Conservation (phyloP, 345 rosid genomes). For the Sonneratia alba region DNA sequence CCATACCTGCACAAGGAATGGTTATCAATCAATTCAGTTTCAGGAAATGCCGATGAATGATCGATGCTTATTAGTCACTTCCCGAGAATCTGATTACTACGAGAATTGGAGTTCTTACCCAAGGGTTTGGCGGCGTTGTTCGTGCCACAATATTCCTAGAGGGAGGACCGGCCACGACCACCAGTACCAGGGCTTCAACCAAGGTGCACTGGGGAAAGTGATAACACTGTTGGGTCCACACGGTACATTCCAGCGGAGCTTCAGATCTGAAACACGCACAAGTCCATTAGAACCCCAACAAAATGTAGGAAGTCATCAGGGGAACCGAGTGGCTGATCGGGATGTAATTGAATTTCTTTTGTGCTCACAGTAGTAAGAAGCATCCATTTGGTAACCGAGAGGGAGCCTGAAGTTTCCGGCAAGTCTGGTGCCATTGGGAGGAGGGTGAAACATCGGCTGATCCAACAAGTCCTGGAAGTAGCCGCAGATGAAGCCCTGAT, state of each 20-base stretch:
- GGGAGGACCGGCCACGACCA: constrained; percentile 99
- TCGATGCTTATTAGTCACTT: neutral
- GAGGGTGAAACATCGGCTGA: constrained; percentile 65
- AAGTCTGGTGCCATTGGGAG: constrained; percentile 40
- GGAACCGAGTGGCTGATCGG: neutral
- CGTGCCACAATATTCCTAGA: constrained; percentile 75
- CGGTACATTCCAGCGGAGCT: constrained; percentile 79
- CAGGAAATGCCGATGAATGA: too few relatives aligned
- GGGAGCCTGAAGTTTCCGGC: constrained; percentile 80
- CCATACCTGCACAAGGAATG: constrained; percentile 36
- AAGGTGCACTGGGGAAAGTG: constrained; percentile 88
- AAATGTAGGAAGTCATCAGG: neutral
- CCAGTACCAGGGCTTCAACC: constrained; percentile 99
- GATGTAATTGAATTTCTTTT: neutral
- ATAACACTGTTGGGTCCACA: constrained; percentile 93
- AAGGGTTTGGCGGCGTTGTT: constrained; percentile 56
- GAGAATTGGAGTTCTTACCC: constrained; percentile 32
- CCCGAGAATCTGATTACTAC: neutral
- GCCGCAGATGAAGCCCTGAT: constrained; percentile 87
- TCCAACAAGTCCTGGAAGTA: constrained; percentile 81
- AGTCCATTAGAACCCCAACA: neutral
- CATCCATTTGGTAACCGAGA: constrained; percentile 97
- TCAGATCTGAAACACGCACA: constrained; percentile 45
- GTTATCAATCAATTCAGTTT: neutral
- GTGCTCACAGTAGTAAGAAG: constrained; percentile 75